Evolutionary conservation across 208 protist genomes (phyloP).

Genomic region (Leishmania mexicana): DNA sequence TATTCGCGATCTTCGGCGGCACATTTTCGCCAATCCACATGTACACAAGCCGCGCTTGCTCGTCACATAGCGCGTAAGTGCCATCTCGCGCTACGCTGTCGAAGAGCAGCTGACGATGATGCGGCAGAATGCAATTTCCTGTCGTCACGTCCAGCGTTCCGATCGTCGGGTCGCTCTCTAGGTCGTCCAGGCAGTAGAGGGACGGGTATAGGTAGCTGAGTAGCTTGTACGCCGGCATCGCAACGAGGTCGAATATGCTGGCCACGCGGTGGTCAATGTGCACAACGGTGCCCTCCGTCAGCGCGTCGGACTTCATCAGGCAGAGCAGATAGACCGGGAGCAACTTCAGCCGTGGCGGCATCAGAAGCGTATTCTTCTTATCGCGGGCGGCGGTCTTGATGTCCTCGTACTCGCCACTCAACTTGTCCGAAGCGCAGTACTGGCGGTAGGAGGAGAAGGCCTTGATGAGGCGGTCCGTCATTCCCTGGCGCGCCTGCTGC

Average conservation of each 20-base stretch:
- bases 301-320: slow-evolving; percentile 80
- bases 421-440: slow-evolving; percentile 47
- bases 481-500: slow-evolving; percentile 47
- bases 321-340: slow-evolving; percentile 89
- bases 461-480: slow-evolving; percentile 61
- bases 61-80: slow-evolving; percentile 87
- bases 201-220: slow-evolving; percentile 86
- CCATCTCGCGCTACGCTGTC: slow-evolving; percentile 72
- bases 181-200: slow-evolving; percentile 73
- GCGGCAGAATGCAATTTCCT: slow-evolving; percentile 66
- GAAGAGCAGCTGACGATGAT: slow-evolving; percentile 62
- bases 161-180: slow-evolving; percentile 40
- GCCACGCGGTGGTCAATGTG: slow-evolving; percentile 83
- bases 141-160: slow-evolving; percentile 56
- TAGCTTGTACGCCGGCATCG: slow-evolving; percentile 70
- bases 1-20: slow-evolving; percentile 40
- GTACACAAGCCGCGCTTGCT: slow-evolving; percentile 80
- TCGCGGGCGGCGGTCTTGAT: slow-evolving; percentile 13
- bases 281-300: slow-evolving; percentile 73
- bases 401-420: slow-evolving; percentile 22
- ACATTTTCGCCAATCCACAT: slow-evolving; percentile 84
- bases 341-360: slow-evolving; percentile 94
- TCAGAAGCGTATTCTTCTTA: slow-evolving; percentile 72
- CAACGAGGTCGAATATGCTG: slow-evolving; percentile 71
- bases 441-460: slow-evolving; percentile 86